These are phyloP conservation scores for Rasamsonia emersonii DNA, from an alignment of 2,329 filamentous ascomycete species.

Conservation along the genomic window DNA sequence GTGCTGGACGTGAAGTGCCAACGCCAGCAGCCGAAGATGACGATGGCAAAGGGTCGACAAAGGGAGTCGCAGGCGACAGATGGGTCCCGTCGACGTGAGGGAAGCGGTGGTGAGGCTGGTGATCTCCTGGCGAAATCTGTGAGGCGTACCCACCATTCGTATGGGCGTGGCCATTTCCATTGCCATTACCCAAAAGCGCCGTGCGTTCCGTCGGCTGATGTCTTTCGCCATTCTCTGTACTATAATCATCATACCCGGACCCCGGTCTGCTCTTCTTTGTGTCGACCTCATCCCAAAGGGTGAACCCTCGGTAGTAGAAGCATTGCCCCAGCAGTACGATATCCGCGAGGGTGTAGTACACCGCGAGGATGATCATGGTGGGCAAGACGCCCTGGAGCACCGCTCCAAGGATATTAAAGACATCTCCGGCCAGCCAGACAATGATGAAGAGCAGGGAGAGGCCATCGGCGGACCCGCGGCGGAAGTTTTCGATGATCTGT, in stretches of 20 bases:
- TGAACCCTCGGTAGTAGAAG: conserved; percentile 90
- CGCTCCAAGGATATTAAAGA: conserved; percentile 93
- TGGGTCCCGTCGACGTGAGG: conserved; percentile 55
- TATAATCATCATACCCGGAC: conserved; percentile 7
- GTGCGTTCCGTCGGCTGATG: conserved; percentile 22
- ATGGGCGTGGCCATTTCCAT: conserved; percentile 4
- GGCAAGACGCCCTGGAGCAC: conserved; percentile 84
- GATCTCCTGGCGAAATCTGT: conserved; percentile 11
- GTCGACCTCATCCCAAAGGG: conserved; percentile 22
- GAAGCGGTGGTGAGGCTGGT: conserved; percentile 36
- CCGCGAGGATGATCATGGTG: conserved; percentile 90
- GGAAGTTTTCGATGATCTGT: conserved; percentile 93
- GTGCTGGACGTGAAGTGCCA: not conserved
- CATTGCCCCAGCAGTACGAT: conserved; percentile 81
- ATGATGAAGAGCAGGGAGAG: conserved; percentile 86
- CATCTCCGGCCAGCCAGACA: conserved; percentile 86
- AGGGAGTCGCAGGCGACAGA: conserved; percentile 73
- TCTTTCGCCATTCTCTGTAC: conserved; percentile 12
- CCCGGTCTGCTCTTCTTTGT: conserved; percentile 6
- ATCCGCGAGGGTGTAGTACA: conserved; percentile 90
- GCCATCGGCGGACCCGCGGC: conserved; percentile 73
- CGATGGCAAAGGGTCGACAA: conserved; percentile 42
- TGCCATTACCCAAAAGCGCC: conserved; percentile 17
- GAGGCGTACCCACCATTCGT: conserved; percentile 4
- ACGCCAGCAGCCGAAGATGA: not conserved